A percentile compares a stretch with the other conserved stretches of the same genome.
phyloP scores from a whole-genome alignment of 75 land plant species.

The Adiantum capillusveneris region DNA sequence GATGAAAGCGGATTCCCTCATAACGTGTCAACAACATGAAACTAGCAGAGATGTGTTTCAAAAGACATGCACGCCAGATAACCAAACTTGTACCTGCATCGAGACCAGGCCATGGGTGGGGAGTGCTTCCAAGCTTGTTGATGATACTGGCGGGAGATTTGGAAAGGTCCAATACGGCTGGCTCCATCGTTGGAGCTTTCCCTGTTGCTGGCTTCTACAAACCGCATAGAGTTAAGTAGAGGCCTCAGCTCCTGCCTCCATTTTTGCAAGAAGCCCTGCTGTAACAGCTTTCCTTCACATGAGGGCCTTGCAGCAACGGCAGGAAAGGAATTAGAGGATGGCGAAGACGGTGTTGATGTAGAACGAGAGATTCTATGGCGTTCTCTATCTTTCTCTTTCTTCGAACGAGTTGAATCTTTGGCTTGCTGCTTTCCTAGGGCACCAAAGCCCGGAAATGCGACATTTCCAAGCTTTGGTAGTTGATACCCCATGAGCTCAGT shows the following conservation, averaged over 20 bases:
- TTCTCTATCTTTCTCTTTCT: not conserved
- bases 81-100: constrained; percentile 26
- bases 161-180: constrained; percentile 25
- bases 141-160: constrained; percentile 29
- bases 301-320: not conserved
- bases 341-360: not conserved
- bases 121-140: constrained; percentile 27
- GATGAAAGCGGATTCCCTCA: no score
- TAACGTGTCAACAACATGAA: no score
- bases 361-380: not conserved
- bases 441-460: not conserved
- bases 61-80: no score
- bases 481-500: constrained; percentile 4
- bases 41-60: no score
- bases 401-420: not conserved
- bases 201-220: constrained; percentile 20
- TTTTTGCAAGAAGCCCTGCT: not conserved
- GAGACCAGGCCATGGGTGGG: constrained; percentile 12
- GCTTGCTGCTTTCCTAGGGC: not conserved
- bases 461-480: not conserved
- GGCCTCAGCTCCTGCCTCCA: constrained; percentile 21
- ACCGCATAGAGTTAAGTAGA: constrained; percentile 21
- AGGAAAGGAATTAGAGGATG: not conserved
- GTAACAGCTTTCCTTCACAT: not conserved
- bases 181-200: constrained; percentile 12